Percentiles rank a stretch among this genome's conserved stretches.
Conservation (phyloP, 805 yeast genomes). For the Priceomyces carsonii region DNA sequence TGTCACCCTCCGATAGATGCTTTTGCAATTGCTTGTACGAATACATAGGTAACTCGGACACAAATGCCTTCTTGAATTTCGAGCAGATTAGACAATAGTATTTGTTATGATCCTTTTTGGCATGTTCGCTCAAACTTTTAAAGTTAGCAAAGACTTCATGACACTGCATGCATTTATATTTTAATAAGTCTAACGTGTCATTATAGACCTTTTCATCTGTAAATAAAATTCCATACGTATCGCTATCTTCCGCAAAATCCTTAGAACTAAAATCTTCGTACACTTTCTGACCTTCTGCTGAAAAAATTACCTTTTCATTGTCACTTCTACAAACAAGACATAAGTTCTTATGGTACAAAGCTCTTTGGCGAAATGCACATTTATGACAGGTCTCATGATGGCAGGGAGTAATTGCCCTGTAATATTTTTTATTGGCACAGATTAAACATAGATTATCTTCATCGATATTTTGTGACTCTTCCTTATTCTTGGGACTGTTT, state of each 20-base stretch:
- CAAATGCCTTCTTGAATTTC: constrained; percentile 72
- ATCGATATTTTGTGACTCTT: constrained; percentile 28
- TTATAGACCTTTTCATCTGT: constrained; percentile 51
- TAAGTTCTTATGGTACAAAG: constrained; percentile 66
- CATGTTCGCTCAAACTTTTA: constrained; percentile 65
- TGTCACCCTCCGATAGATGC: constrained; percentile 78
- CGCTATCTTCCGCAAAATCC: constrained; percentile 36
- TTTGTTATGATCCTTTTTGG: constrained; percentile 60
- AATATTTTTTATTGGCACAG: constrained; percentile 73
- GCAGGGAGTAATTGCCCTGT: constrained; percentile 77
- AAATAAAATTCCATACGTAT: constrained; percentile 57
- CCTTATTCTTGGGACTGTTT: constrained; percentile 17
- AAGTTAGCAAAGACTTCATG: constrained; percentile 45
- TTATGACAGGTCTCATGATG: constrained; percentile 80
- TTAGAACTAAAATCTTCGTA: constrained; percentile 37
- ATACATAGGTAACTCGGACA: constrained; percentile 65
- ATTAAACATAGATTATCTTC: constrained; percentile 65
- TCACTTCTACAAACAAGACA: constrained; percentile 88
- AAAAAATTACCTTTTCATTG: constrained; percentile 55
- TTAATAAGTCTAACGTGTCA: constrained; percentile 52
- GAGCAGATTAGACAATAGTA: constrained; percentile 77
- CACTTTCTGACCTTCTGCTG: constrained; percentile 43
- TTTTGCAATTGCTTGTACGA: constrained; percentile 59
- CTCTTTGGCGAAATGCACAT: constrained; percentile 83
- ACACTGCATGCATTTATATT: constrained; percentile 52